Percentiles rank a stretch among this genome's conserved stretches.
phyloP scores from a whole-genome alignment of 768 basidiomycete species.

The Sistotremastrum niveocremeum region DNA sequence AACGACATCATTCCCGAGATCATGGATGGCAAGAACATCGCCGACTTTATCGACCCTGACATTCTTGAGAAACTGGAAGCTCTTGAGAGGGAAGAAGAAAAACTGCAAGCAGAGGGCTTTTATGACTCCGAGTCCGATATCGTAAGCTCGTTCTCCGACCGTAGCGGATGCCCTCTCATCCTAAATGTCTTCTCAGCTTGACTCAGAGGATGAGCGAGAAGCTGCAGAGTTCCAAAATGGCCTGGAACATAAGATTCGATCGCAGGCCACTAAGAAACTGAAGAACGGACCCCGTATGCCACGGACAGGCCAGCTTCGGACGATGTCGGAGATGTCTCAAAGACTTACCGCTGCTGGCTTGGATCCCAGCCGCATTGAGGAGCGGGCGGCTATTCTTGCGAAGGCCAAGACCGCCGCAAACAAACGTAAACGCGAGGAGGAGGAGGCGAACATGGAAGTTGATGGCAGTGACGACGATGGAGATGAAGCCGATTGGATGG shows the following conservation, averaged over 20 bases:
- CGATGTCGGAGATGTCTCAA: conserved; percentile 60
- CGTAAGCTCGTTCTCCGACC: conserved; percentile 27
- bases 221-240: conserved; percentile 44
- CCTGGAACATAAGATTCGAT: conserved; percentile 52
- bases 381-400: conserved; percentile 74
- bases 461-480: conserved; percentile 22
- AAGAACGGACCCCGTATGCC: conserved; percentile 75
- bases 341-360: conserved; percentile 81
- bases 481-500: conserved; percentile 31
- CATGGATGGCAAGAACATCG: conserved; percentile 96
- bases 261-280: conserved; percentile 72
- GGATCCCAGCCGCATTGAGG: conserved; percentile 78
- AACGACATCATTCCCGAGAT: conserved; percentile 96
- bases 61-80: conserved; percentile 95
- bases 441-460: conserved; percentile 40
- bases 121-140: conserved; percentile 86
- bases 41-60: conserved; percentile 97
- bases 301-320: conserved; percentile 47
- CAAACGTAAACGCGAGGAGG: conserved; percentile 48
- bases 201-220: conserved; percentile 66
- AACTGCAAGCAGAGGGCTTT: conserved; percentile 86
- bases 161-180: too few species aligned
- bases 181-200: not conserved
- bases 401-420: conserved; percentile 58
- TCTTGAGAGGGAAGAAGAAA: conserved; percentile 92